Base-by-base conservation (phyloP, 371 early-diverging fungal genomes). In the Blakeslea trispora region DNA sequence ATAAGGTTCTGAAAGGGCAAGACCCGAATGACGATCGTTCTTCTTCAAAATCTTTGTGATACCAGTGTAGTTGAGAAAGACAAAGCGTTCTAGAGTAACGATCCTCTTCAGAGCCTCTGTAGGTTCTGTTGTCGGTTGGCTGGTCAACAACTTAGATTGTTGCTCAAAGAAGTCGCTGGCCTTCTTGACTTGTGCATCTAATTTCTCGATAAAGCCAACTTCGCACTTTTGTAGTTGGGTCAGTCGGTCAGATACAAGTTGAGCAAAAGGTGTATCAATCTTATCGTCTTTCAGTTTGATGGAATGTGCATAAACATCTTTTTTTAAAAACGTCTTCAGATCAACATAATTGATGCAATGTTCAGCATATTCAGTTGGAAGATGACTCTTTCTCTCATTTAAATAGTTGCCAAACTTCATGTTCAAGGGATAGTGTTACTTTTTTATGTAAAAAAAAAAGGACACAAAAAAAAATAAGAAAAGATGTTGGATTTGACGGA, bases 351-450 rank as follows among this genome's bases (percentile, higher is more conserved):
- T 81, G 63, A 91, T 69, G 64, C 83, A 88, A 58, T 81, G 60
- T 9, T 63, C 59, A 45, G 77, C 79, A 81, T 87, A 90, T 6
- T 75, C 74, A 37, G 32, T 63, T 0, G 90, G 88, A 17, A 89
- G 72, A 48, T 79, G 75, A 17, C 55, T 62, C 57, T 80, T 83
- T 45, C 86, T 78, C 72, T 88, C 88, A 19, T 74, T 66, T 40
- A 88, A 76, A 62, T 86, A 88, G 45, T 80, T 81, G 35, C 89
- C 90, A 75, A 88, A 91, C 74, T 91, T 91, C 91, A 91, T 91
- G 4, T 15, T 52, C n/a, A n/a, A n/a, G n/a, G n/a, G n/a, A n/a
- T n/a, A n/a, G n/a, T n/a, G n/a, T n/a, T n/a, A n/a, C n/a, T n/a
- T n/a, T n/a, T n/a, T n/a, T n/a, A n/a, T n/a, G n/a, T n/a, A n/a